Conservation (phyloP, 768 basidiomycete species). For the Mycena chlorophos region DNA sequence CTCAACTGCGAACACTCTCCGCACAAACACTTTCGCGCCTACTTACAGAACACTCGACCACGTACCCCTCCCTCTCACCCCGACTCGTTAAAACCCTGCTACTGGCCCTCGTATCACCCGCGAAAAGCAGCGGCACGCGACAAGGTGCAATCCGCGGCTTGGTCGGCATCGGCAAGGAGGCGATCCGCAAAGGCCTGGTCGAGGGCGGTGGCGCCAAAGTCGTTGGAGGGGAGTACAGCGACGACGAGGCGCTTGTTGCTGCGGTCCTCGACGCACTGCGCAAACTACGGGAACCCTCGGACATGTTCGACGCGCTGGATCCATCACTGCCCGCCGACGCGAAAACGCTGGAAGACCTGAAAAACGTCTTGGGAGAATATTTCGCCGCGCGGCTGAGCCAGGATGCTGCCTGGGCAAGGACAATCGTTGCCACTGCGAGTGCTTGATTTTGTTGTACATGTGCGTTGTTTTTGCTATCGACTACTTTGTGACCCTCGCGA, state of each 20-base stretch:
- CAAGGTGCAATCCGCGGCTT: constrained; percentile 90
- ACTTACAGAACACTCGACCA: constrained; percentile 79
- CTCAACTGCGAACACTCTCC: constrained; percentile 75
- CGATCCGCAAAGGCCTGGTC: constrained; percentile 77
- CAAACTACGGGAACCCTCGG: constrained; percentile 57
- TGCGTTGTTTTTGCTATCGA: constrained; percentile 1
- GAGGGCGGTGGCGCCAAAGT: constrained; percentile 79
- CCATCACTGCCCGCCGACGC: constrained; percentile 48
- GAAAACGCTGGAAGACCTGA: constrained; percentile 45
- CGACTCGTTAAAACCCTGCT: constrained; percentile 94
- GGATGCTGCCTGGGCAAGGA: constrained; percentile 67
- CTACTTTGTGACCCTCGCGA: constrained; percentile 21
- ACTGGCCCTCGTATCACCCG: constrained; percentile 73
- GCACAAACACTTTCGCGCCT: constrained; percentile 83
- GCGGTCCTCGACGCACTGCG: constrained; percentile 68
- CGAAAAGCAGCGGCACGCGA: constrained; percentile 75
- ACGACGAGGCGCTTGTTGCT: constrained; percentile 46
- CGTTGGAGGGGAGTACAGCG: constrained; percentile 64
- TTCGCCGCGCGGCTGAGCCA: constrained; percentile 57
- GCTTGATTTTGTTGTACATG: constrained; percentile 8
- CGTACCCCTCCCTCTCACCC: constrained; percentile 82
- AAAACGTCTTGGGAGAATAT: constrained; percentile 57
- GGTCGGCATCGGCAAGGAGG: constrained; percentile 81
- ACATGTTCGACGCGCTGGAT: constrained; percentile 61
- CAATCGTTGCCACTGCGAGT: constrained; percentile 42